phyloP scores from a whole-genome alignment of 148 eudicot genomes.

The Chenopodium formosanum region DNA sequence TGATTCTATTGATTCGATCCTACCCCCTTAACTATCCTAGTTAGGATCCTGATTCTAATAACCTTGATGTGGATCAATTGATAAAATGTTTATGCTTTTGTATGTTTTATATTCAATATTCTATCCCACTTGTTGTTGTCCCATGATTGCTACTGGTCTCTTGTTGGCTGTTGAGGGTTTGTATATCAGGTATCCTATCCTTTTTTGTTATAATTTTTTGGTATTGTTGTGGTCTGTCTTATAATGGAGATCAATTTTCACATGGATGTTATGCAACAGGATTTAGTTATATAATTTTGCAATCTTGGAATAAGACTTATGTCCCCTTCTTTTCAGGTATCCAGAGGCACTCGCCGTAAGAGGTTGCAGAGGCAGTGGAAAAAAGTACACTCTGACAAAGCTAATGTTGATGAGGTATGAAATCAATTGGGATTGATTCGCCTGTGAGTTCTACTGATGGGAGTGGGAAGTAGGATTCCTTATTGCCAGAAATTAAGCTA shows the following conservation, averaged over 20 bases:
- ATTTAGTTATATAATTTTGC: background rate
- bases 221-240: background rate
- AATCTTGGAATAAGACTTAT: background rate
- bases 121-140: background rate
- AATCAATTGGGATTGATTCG: conserved; percentile 7
- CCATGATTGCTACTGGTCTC: background rate
- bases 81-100: background rate
- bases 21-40: too few species aligned
- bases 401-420: conserved; percentile 43
- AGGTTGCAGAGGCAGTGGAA: conserved; percentile 46
- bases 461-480: background rate
- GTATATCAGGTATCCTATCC: background rate
- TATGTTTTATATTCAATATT: background rate
- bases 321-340: conserved; percentile 32
- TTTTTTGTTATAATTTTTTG: background rate
- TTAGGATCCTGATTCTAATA: too few species aligned
- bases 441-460: background rate
- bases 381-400: conserved; percentile 33
- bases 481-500: too few species aligned
- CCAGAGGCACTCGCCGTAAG: conserved; percentile 63
- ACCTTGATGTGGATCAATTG: background rate
- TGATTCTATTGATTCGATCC: too few species aligned
- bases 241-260: background rate
- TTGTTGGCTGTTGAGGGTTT: background rate
- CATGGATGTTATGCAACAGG: background rate